Evolutionary conservation across 305 asterid genomes (phyloP).

Genomic region (Salvia sclarea): DNA sequence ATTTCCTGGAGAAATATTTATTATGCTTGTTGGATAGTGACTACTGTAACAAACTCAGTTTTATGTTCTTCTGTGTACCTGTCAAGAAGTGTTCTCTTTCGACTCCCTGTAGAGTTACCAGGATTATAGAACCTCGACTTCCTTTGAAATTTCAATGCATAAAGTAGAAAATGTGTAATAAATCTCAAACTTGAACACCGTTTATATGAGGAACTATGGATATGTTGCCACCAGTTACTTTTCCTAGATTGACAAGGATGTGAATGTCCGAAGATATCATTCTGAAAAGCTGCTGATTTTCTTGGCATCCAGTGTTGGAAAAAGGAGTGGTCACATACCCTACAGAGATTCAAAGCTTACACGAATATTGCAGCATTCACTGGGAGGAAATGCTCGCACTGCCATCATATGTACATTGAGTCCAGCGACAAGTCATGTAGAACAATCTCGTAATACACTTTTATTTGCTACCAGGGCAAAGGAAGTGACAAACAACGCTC

Average conservation of each 20-base stretch:
- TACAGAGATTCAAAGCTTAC: conserved; percentile 96
- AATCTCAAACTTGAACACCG: not conserved
- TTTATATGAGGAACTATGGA: not conserved
- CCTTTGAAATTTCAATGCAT: not conserved
- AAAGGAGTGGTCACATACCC: conserved; percentile 94
- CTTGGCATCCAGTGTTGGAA: conserved; percentile 66
- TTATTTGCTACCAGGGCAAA: conserved; percentile 92
- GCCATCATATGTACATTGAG: conserved; percentile 98
- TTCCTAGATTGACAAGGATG: not conserved
- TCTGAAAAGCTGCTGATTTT: conserved; percentile 20
- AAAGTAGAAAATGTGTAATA: not conserved
- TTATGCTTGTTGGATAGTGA: not conserved
- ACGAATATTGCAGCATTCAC: conserved; percentile 94
- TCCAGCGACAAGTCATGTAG: conserved; percentile 90
- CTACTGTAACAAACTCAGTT: not conserved
- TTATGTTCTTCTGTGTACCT: not conserved
- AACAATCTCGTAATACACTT: conserved; percentile 94
- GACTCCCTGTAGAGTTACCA: not conserved
- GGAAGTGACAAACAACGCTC: conserved; percentile 96
- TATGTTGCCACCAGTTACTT: not conserved
- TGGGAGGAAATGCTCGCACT: conserved; percentile 98
- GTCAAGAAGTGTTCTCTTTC: not conserved
- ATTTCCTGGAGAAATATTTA: not conserved
- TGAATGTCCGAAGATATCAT: conserved; percentile 4
- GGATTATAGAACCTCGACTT: no score